Percentiles rank a stretch among this genome's conserved stretches.
phyloP scores from a whole-genome alignment of 352 stramenopile species.

The Globisporangium megalacanthum region DNA sequence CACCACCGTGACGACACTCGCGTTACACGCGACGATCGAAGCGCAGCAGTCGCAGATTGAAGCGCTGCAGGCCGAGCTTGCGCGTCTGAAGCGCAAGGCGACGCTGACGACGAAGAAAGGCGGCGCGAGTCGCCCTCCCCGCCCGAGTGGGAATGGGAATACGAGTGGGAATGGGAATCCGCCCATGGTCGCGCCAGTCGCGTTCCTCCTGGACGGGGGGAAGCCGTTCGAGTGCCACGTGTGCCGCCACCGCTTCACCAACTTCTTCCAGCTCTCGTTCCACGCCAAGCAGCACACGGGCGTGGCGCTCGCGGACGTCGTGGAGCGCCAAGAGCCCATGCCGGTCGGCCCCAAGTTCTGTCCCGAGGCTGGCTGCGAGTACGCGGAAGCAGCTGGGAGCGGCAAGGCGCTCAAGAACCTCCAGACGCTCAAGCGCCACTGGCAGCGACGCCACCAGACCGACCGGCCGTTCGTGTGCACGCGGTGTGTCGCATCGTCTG shows the following conservation, averaged over 20 bases:
- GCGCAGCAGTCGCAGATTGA: conserved; percentile 45
- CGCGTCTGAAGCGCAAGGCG: conserved; percentile 20
- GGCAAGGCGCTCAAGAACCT: conserved; percentile 57
- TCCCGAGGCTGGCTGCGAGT: conserved; percentile 49
- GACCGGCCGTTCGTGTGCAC: conserved; percentile 46
- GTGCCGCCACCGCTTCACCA: conserved; percentile 47
- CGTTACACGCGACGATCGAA: conserved; percentile 31
- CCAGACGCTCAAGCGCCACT: conserved; percentile 70
- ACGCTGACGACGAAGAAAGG: background rate
- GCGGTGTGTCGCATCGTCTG: conserved; percentile 21
- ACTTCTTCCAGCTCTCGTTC: conserved; percentile 71
- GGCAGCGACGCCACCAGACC: conserved; percentile 54
- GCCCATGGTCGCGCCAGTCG: conserved; percentile 39
- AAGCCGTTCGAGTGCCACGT: conserved; percentile 66
- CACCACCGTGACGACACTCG: background rate
- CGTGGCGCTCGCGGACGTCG: conserved; percentile 22
- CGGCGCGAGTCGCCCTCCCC: background rate
- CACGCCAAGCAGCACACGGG: conserved; percentile 56
- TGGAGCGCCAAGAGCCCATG: conserved; percentile 31
- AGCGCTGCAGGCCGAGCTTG: conserved; percentile 27
- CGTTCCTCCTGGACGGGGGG: conserved; percentile 49
- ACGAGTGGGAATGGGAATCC: background rate
- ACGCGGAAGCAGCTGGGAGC: conserved; percentile 25
- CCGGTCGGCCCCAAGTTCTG: conserved; percentile 59
- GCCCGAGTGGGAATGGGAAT: no score